Percentiles rank a stretch among this genome's conserved stretches.
Evolutionary conservation across 441 rosid species (phyloP).

Genomic region (Pelargonium australe): DNA sequence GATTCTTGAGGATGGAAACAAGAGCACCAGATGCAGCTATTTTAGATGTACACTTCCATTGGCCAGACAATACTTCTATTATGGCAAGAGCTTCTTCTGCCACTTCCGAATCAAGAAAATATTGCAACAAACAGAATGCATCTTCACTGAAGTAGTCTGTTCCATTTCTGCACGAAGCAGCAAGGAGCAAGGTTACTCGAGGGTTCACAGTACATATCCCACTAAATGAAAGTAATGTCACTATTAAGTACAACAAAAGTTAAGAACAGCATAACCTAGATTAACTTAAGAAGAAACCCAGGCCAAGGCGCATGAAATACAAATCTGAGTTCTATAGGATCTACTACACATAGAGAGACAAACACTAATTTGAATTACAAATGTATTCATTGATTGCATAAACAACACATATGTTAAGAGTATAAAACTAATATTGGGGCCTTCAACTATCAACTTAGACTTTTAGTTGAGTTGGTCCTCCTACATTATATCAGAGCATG

Average conservation of each 20-base stretch:
- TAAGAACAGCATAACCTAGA: not conserved
- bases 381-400: not conserved
- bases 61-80: slow-evolving; percentile 45
- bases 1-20: slow-evolving; percentile 40
- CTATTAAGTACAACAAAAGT: not conserved
- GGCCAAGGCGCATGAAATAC: not conserved
- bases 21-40: slow-evolving; percentile 50
- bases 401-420: not conserved
- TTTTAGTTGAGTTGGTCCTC: too few relatives aligned
- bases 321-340: not conserved
- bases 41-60: slow-evolving; percentile 31
- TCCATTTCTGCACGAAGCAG: slow-evolving; percentile 40
- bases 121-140: slow-evolving; percentile 35
- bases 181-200: not conserved
- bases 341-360: not conserved
- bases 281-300: not conserved
- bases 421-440: too few relatives aligned
- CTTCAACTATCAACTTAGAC: too few relatives aligned
- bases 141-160: slow-evolving; percentile 37
- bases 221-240: not conserved
- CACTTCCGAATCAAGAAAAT: slow-evolving; percentile 49
- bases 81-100: slow-evolving; percentile 45
- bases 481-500: too few relatives aligned
- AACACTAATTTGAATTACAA: too few relatives aligned
- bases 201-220: not conserved